Base-by-base conservation (phyloP, 352 stramenopile genomes). In the Stephanocyclus meneghinianus region DNA sequence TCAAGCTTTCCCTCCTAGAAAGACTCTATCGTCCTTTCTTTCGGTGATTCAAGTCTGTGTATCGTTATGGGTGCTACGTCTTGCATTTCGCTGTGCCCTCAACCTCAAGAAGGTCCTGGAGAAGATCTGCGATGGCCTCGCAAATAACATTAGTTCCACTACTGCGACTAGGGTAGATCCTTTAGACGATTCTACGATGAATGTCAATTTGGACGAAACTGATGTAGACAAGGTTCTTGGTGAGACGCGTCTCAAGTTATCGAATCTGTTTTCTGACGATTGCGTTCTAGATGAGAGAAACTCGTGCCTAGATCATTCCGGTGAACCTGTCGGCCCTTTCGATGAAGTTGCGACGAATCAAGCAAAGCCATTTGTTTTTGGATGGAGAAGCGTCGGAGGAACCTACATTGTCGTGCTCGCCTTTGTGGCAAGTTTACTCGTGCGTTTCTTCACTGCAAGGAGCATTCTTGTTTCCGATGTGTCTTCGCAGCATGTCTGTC, bases 401-500 rank as follows among this genome's bases (percentile, higher is more conserved):
- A 16, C 37, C 13, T 7, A 6, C 53, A 16, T 62, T 6, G 21
- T n/a, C 4, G 8, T 62, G 53, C 9, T 62, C 9, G 6, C 42
- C 1, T 44, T 62, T 62, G 10, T 44, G 35, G 4, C 18, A 13
- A 2, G 6, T 42, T 16, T 62, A 26, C 53, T 62, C 6, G 9
- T 42, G 7, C 21, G 18, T 44, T 26, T 42, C 53, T 62, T 62
- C n/a, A 26, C 15, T 11, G 40, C 29, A n/a, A 67, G 21, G 0
- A 30, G 15, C 47, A 48, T 10, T 32, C 15, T 21, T 1, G 45
- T 21, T 7, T 32, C 50, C 35, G 37, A 70, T 47, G 55, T 42
- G 5, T 40, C 44, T 13, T 40, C 21, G 10, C 40, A 75, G 35
- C 50, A 18, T 50, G 15, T 53, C 26, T 81, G 74, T 59, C 21